Base-by-base conservation (phyloP, 1,284 basidiomycete species). In the Cryptococcus sp. region DNA sequence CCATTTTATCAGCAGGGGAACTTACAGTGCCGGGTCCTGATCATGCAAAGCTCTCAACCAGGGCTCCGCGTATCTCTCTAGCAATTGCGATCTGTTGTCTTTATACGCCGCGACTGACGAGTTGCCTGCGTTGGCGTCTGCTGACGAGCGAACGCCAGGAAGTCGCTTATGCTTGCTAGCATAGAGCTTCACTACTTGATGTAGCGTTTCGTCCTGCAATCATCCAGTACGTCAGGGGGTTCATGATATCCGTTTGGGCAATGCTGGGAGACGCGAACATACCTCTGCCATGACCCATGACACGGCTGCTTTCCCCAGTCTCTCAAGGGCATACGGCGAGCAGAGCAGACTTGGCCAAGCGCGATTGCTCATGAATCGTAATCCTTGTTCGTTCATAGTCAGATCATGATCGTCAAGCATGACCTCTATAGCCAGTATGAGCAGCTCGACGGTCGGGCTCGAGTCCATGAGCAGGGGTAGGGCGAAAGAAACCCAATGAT, bases 261-360 rank as follows among this genome's bases (percentile, higher is more conserved):
- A 31, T 31, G 27, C 10, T 31, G 27, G 10, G 27, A 31, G 5
- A 65, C 80, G 51, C 62, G 22, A 27, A 3, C 81, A 54, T 63
- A 88, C 88, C 81, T 89, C 87, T 1, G 83, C 81, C 60, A 80
- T 72, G 50, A 75, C 62, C 76, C 76, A 78, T 3, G 53, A 48
- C 10, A 88, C 61, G 0, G 87, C 77, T 13, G 80, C 80, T 50
- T 80, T 80, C 3, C 72, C 76, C 7, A 81, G 68, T 13, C 79
- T 64, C 27, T 75, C 71, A 17, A 80, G 57, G 0, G 76, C 86
- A 72, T 90, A 89, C 23, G 86, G 84, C 7, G 88, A 87, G 47
- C 85, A 82, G 75, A 89, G 81, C 6, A 85, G 82, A 62, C 84
- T 87, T 0, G 89, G 89, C 86, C 86, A 89, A 59, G 88, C 84